Conservation (phyloP, 225 moss, liverwort and hornwort species). For the Thuidium tamariscinum region DNA sequence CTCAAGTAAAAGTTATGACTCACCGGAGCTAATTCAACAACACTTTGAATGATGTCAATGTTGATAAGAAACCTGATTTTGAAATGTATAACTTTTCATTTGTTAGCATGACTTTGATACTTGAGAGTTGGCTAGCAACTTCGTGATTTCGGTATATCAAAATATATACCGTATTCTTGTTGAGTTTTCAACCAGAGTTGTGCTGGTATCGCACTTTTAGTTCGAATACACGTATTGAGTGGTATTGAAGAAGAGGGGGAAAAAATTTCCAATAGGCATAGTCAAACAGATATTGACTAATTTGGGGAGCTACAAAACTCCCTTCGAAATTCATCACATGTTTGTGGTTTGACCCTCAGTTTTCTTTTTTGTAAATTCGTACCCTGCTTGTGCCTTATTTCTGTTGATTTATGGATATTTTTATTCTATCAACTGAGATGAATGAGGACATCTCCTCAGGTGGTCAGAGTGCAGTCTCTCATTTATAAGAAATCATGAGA, state of each 20-base stretch:
- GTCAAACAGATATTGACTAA: not conserved
- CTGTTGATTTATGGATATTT: not conserved
- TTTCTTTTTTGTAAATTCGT: not conserved
- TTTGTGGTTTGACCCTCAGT: not conserved
- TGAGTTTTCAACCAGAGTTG: not conserved
- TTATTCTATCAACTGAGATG: not conserved
- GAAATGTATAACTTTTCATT: not conserved
- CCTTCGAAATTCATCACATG: not conserved
- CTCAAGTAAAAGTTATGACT: not conserved
- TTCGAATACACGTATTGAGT: not conserved
- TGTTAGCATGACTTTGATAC: not conserved
- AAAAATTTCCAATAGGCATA: not conserved
- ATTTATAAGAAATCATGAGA: too few relatives aligned
- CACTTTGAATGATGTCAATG: not conserved
- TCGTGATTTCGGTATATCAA: not conserved
- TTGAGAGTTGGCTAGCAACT: not conserved
- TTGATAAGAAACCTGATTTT: not conserved
- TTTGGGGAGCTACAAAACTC: not conserved
- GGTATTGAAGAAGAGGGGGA: too few relatives aligned
- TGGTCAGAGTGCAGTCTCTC: not conserved
- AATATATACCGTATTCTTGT: not conserved
- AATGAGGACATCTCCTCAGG: not conserved
- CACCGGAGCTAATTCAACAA: too few relatives aligned
- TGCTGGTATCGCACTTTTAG: not conserved
- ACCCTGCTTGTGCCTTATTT: not conserved